Conservation (phyloP, 78 protist species). For the slime mould (Dictyostelium discoideum) region DNA sequence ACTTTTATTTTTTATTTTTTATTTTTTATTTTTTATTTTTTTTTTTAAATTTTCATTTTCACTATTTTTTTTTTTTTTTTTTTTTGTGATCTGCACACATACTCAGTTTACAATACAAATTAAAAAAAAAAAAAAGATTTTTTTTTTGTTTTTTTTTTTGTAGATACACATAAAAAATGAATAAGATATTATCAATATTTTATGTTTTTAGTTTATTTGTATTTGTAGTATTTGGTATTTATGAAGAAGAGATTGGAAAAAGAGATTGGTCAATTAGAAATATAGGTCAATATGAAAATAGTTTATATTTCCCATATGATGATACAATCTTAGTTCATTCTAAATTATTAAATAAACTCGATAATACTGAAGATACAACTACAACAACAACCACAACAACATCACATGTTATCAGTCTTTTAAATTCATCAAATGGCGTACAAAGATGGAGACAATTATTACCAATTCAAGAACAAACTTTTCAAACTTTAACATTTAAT, state of each 20-base stretch:
- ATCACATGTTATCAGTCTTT: background rate
- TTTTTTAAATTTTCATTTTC: background rate
- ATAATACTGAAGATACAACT: too few species aligned
- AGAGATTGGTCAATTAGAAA: constrained; percentile 24
- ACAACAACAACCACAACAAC: background rate
- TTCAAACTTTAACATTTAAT: background rate
- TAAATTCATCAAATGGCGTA: background rate
- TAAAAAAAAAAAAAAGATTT: background rate
- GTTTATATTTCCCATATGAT: background rate
- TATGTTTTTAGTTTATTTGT: background rate
- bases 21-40: background rate
- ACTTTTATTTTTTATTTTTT: background rate
- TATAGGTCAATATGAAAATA: constrained; percentile 27
- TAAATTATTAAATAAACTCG: background rate
- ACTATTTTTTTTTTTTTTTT: too few species aligned
- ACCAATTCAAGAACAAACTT: constrained; percentile 59
- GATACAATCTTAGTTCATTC: constrained; percentile 33
- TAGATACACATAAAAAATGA: background rate
- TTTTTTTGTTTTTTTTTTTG: background rate
- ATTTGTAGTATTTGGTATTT: background rate
- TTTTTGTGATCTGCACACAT: background rate
- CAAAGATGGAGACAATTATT: constrained; percentile 66
- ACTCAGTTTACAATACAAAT: background rate
- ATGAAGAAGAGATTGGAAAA: constrained; percentile 33
- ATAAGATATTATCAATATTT: background rate